A percentile compares a stretch with the other conserved stretches of the same genome.
phyloP scores from a whole-genome alignment of 768 basidiomycete genomes.

The Clitopilus passeckerianus region DNA sequence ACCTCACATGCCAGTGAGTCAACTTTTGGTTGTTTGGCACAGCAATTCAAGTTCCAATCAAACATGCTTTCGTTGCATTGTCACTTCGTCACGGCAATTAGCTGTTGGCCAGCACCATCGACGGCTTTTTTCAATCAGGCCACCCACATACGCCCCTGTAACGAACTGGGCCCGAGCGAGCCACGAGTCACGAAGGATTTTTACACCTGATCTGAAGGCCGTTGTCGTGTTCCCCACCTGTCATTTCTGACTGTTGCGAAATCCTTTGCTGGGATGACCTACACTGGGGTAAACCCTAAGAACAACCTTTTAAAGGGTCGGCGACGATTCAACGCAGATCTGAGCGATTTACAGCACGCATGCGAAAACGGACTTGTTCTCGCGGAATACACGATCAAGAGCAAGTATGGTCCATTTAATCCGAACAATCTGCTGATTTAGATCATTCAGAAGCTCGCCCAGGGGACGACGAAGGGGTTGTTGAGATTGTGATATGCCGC shows the following conservation, averaged over 20 bases:
- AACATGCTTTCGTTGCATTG: background rate
- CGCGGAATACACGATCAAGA: constrained; percentile 32
- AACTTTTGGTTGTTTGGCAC: background rate
- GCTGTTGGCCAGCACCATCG: background rate
- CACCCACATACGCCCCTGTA: background rate
- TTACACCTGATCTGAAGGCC: too few relatives aligned
- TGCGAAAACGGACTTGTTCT: constrained; percentile 28
- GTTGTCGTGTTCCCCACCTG: too few relatives aligned
- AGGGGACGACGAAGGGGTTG: constrained; percentile 63
- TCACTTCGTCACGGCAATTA: background rate
- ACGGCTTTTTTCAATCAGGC: background rate
- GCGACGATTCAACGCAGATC: constrained; percentile 52
- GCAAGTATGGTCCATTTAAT: constrained; percentile 23
- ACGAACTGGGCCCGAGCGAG: background rate
- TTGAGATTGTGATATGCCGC: constrained; percentile 44
- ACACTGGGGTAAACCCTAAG: constrained; percentile 13
- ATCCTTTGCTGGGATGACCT: background rate
- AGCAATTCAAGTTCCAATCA: background rate
- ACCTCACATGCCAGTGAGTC: background rate
- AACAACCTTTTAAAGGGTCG: constrained; percentile 50
- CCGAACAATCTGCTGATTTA: background rate
- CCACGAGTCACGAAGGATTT: too few relatives aligned
- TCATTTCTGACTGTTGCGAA: too few relatives aligned
- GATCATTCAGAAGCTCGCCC: constrained; percentile 34
- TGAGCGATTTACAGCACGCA: constrained; percentile 38